Evolutionary conservation across 2,329 filamentous ascomycete genomes (phyloP).

Genomic region (Colletotrichum liaoningense): DNA sequence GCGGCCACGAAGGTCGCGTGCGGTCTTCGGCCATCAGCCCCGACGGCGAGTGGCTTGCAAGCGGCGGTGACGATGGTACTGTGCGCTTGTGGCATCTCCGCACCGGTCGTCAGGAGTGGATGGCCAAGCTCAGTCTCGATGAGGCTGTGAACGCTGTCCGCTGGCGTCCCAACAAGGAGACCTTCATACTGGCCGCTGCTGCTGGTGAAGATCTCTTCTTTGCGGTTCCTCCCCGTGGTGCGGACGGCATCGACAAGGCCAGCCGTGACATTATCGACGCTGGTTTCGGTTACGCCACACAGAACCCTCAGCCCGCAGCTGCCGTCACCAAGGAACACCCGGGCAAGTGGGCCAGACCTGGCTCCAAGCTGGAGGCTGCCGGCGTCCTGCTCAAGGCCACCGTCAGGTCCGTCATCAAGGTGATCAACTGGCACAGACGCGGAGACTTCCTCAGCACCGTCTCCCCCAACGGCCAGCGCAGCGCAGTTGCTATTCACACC

Average conservation of each 20-base stretch:
- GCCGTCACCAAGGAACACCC: conserved; percentile 77
- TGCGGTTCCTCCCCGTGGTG: conserved; percentile 79
- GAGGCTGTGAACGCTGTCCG: conserved; percentile 86
- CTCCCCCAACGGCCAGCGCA: conserved; percentile 80
- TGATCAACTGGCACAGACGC: conserved; percentile 91
- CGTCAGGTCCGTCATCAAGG: conserved; percentile 84
- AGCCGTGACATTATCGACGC: conserved; percentile 84
- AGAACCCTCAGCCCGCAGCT: conserved; percentile 66
- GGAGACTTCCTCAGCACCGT: conserved; percentile 96
- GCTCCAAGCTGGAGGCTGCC: conserved; percentile 76
- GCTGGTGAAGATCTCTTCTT: conserved; percentile 89
- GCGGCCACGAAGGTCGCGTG: conserved; percentile 89
- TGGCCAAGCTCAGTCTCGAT: conserved; percentile 80
- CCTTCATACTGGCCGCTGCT: conserved; percentile 84
- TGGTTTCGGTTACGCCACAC: conserved; percentile 93
- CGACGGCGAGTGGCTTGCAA: conserved; percentile 86
- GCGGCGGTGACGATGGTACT: conserved; percentile 93
- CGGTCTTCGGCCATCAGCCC: conserved; percentile 88
- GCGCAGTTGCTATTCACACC: conserved; percentile 93
- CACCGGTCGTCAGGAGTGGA: conserved; percentile 90
- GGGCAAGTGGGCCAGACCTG: conserved; percentile 86
- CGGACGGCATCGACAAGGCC: conserved; percentile 77
- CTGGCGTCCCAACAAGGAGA: conserved; percentile 88
- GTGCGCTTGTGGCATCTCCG: conserved; percentile 90
- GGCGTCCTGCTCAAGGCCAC: conserved; percentile 85